A percentile compares a stretch with the other conserved stretches of the same genome.
phyloP scores from a whole-genome alignment of 257 asterid genomes.

The Ballota nigra region DNA sequence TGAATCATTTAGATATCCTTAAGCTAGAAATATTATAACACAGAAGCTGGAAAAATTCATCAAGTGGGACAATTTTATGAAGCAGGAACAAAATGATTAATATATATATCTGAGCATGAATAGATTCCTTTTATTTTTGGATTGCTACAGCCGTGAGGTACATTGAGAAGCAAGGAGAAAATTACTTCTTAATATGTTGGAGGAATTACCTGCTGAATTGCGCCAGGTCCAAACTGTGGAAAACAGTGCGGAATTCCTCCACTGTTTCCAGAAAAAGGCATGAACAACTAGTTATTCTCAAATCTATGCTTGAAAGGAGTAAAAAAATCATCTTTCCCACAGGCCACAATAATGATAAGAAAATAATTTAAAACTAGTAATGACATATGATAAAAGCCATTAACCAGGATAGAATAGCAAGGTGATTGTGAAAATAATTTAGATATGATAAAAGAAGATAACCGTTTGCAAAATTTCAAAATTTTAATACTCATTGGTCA shows the following conservation, averaged over 20 bases:
- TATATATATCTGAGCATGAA: no score
- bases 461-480: neutral
- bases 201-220: constrained; percentile 77
- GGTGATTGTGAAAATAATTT: neutral
- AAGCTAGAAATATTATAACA: constrained; percentile 22
- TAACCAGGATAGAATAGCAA: neutral
- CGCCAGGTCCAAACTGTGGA: constrained; percentile 99
- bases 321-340: constrained; percentile 1
- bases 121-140: neutral
- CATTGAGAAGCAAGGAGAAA: neutral
- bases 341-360: constrained; percentile 4
- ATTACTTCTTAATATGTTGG: neutral
- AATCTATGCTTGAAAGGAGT: constrained; percentile 15
- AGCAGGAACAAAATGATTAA: neutral
- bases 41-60: constrained; percentile 22
- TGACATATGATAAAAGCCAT: neutral
- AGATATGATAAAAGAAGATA: neutral
- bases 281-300: constrained; percentile 14
- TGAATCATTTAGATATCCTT: constrained; percentile 26
- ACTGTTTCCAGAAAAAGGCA: constrained; percentile 43
- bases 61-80: constrained; percentile 8
- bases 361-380: neutral
- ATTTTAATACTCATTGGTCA: neutral
- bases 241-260: constrained; percentile 99
- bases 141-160: neutral